phyloP scores from a whole-genome alignment of 108 stramenopile genomes.

The Pelagomonas calceolata region DNA sequence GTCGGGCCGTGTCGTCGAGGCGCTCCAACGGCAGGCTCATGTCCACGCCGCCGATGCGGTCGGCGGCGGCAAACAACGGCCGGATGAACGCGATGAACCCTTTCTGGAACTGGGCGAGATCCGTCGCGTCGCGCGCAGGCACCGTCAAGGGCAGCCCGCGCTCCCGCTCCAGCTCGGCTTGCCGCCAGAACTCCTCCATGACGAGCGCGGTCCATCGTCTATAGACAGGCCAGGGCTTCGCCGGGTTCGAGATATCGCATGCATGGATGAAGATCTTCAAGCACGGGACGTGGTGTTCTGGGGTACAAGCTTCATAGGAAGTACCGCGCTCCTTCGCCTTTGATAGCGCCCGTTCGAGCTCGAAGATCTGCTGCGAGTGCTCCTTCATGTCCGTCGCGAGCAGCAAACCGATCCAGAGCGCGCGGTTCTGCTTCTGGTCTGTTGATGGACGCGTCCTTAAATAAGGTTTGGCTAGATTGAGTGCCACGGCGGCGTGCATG shows the following conservation, averaged over 20 bases:
- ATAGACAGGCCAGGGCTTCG: background rate
- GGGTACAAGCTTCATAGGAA: background rate
- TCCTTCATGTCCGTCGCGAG: conserved; percentile 28
- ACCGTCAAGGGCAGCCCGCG: conserved; percentile 9
- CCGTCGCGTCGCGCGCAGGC: conserved; percentile 18
- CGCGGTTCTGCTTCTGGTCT: background rate
- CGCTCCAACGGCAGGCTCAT: too few species aligned
- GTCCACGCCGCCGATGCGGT: background rate
- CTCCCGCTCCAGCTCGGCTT: conserved; percentile 18
- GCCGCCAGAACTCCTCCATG: conserved; percentile 24
- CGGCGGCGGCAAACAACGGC: background rate
- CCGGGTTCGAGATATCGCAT: conserved; percentile 23
- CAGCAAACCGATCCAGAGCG: conserved; percentile 7
- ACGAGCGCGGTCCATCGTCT: conserved; percentile 18
- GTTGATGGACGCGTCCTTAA: conserved; percentile 15
- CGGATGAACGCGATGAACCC: conserved; percentile 33
- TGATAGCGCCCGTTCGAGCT: background rate
- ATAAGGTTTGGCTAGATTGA: conserved; percentile 16
- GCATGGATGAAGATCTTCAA: conserved; percentile 20
- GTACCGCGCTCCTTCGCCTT: background rate
- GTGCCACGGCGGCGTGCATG: conserved; percentile 42
- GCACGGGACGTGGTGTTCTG: background rate
- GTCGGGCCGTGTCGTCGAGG: too few species aligned
- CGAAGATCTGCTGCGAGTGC: conserved; percentile 2
- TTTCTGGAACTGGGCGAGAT: conserved; percentile 32